Evolutionary conservation across 2,329 filamentous ascomycete genomes (phyloP).

Genomic region (Westerdykella sp.): DNA sequence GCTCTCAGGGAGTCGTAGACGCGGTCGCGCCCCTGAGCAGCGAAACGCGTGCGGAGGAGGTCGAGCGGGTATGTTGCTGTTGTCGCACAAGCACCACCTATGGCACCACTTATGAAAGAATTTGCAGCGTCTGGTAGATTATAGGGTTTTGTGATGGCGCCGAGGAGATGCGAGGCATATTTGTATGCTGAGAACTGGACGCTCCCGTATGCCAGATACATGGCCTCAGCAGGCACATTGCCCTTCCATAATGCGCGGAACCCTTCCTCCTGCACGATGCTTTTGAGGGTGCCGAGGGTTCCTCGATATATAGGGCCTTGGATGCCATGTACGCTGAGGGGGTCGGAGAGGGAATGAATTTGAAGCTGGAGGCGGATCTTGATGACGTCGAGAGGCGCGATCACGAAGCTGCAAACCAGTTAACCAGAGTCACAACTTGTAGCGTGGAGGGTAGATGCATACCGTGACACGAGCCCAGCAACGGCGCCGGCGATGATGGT

Average conservation of each 20-base stretch:
- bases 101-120: slow-evolving; percentile 76
- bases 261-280: slow-evolving; percentile 76
- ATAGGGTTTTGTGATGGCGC: slow-evolving; percentile 43
- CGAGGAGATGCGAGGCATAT: slow-evolving; percentile 61
- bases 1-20: slow-evolving; percentile 68
- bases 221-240: slow-evolving; percentile 88
- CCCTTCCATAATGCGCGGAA: slow-evolving; percentile 90
- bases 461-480: slow-evolving; percentile 85
- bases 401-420: slow-evolving; percentile 61
- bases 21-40: slow-evolving; percentile 77
- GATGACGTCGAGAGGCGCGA: slow-evolving; percentile 92
- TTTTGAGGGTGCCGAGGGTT: slow-evolving; percentile 65
- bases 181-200: slow-evolving; percentile 89
- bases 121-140: slow-evolving; percentile 60
- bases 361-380: slow-evolving; percentile 97
- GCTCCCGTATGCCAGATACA: slow-evolving; percentile 88
- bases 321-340: slow-evolving; percentile 50
- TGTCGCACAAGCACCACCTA: slow-evolving; percentile 76
- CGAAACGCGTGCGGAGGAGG: slow-evolving; percentile 86
- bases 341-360: slow-evolving; percentile 73
- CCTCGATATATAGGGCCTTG: slow-evolving; percentile 59
- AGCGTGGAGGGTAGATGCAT: slow-evolving; percentile 18
- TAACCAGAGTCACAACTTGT: not conserved
- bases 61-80: slow-evolving; percentile 86
- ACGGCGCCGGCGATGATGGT: slow-evolving; percentile 60